Evolutionary conservation across 2,329 filamentous ascomycete species (phyloP).

Genomic region (Neofusicoccum sp.): DNA sequence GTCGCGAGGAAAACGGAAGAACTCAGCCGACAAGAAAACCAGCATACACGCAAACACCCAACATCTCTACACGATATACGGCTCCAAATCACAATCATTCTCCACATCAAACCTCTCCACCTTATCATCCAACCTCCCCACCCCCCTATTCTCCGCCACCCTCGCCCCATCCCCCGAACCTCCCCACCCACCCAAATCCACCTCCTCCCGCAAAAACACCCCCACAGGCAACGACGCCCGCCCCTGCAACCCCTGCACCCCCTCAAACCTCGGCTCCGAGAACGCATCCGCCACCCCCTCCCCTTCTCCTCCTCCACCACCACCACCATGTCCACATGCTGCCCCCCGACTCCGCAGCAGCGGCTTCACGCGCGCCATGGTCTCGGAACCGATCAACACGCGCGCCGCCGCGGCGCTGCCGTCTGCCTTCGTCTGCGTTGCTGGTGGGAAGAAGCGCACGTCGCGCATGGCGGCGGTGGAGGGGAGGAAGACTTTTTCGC

Average conservation of each 20-base stretch:
- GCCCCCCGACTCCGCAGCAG: not conserved
- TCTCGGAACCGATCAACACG: not conserved
- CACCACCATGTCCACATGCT: too few relatives aligned
- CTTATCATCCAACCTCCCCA: conserved; percentile 23
- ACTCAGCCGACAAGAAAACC: too few relatives aligned
- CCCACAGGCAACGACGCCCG: conserved; percentile 19
- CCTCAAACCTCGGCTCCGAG: not conserved
- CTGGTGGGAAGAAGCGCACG: conserved; percentile 3
- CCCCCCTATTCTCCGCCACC: conserved; percentile 1
- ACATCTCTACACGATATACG: conserved; percentile 11
- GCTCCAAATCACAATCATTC: conserved; percentile 24
- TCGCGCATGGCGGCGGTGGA: not conserved
- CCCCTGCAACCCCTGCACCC: not conserved
- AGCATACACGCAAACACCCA: too few relatives aligned
- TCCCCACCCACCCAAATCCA: not conserved
- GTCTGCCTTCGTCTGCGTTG: not conserved
- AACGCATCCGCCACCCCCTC: not conserved
- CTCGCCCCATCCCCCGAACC: not conserved
- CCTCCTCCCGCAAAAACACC: conserved; percentile 20
- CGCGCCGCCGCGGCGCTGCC: not conserved
- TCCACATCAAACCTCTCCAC: conserved; percentile 23
- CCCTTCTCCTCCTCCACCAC: not conserved
- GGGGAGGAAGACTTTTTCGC: conserved; percentile 9
- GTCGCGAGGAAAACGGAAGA: too few relatives aligned
- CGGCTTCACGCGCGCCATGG: not conserved